These are phyloP conservation scores for Diaporthe vexans DNA, from an alignment of 2,329 filamentous ascomycete species.

Conservation along the genomic window DNA sequence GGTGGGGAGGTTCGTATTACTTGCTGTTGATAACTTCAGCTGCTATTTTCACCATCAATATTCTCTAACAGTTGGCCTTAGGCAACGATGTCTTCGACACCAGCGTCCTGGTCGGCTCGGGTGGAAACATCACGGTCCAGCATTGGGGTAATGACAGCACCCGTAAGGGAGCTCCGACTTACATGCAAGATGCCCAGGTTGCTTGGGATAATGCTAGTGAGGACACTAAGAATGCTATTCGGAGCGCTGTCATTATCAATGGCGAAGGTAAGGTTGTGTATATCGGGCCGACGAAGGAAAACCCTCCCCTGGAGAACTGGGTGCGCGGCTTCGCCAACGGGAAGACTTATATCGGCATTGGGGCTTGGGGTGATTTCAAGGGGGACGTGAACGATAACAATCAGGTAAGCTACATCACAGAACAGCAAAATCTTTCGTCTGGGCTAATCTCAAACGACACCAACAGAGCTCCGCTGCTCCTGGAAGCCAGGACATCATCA, in stretches of 20 bases:
- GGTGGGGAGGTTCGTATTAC: neutral
- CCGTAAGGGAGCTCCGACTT: constrained; percentile 3
- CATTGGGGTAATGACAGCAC: constrained; percentile 21
- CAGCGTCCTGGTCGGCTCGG: constrained; percentile 16
- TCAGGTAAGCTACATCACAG: neutral
- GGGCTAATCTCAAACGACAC: neutral
- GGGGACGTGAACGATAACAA: constrained; percentile 53
- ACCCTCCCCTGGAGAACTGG: constrained; percentile 52
- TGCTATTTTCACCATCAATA: neutral
- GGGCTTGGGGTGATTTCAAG: constrained; percentile 51
- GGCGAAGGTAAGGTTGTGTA: constrained; percentile 49
- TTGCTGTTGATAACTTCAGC: too few species aligned
- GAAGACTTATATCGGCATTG: constrained; percentile 56
- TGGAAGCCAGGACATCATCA: constrained; percentile 55
- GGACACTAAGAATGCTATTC: constrained; percentile 50
- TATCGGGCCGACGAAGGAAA: constrained; percentile 53
- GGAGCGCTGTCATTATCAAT: constrained; percentile 50
- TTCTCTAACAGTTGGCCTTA: neutral
- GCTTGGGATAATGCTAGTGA: constrained; percentile 44
- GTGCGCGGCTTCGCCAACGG: constrained; percentile 55
- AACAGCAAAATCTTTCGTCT: neutral
- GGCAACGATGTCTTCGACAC: constrained; percentile 17
- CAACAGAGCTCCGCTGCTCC: constrained; percentile 53
- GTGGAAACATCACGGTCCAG: constrained; percentile 15
- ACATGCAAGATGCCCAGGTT: constrained; percentile 18